Evolutionary conservation across 1,284 basidiomycete genomes (phyloP).

Genomic region (Grifola frondosa): DNA sequence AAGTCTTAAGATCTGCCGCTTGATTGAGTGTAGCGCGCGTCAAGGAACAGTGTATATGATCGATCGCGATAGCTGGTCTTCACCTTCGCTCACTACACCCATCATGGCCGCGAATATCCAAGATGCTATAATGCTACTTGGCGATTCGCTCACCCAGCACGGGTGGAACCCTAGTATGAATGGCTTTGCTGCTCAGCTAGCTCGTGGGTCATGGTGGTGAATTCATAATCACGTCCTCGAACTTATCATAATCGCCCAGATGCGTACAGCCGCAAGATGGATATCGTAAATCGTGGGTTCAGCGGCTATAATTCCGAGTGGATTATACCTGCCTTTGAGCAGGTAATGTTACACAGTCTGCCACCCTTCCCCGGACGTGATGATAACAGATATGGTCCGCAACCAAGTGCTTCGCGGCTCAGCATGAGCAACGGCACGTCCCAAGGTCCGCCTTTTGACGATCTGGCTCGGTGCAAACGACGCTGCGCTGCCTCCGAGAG

Average conservation of each 20-base stretch:
- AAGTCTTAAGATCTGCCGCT: no score
- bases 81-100: no score
- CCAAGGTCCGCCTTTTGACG: constrained; percentile 70
- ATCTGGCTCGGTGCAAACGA: constrained; percentile 92
- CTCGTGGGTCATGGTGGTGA: constrained; percentile 48
- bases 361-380: neutral
- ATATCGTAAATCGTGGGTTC: constrained; percentile 80
- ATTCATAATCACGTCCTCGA: no score
- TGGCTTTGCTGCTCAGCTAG: constrained; percentile 62
- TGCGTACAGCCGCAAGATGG: constrained; percentile 74
- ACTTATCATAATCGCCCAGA: constrained; percentile 45
- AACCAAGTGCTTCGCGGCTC: constrained; percentile 54
- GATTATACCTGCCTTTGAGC: constrained; percentile 76
- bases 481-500: constrained; percentile 39
- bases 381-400: neutral
- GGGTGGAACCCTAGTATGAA: constrained; percentile 56
- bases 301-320: constrained; percentile 85
- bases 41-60: no score
- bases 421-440: constrained; percentile 45
- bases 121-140: constrained; percentile 70
- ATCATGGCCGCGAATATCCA: constrained; percentile 57
- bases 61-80: no score
- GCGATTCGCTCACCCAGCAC: constrained; percentile 74
- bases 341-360: no score
- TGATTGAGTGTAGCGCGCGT: no score